A percentile compares a stretch with the other conserved stretches of the same genome.
phyloP scores from a whole-genome alignment of 139 green algal genomes.

The Asterochloris sp. region DNA sequence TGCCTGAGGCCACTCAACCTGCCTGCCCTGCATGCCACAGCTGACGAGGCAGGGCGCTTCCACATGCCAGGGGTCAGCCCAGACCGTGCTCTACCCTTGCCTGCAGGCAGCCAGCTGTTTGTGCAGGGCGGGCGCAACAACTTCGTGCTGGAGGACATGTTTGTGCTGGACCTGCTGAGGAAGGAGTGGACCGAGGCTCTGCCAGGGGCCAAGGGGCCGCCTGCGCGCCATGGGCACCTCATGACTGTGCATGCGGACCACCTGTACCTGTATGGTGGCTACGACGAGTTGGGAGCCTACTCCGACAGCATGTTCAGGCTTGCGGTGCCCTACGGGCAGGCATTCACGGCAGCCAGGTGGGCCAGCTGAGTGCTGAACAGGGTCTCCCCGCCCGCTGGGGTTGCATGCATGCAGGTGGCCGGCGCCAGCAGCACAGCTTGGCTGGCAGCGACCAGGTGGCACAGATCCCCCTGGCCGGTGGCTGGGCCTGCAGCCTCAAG shows the following conservation, averaged over 20 bases:
- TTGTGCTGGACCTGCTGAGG: constrained; percentile 60
- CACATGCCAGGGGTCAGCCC: not conserved
- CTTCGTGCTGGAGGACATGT: constrained; percentile 84
- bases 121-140: constrained; percentile 78
- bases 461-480: too few species aligned
- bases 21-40: not conserved
- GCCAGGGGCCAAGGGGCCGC: constrained; percentile 40
- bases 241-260: constrained; percentile 43
- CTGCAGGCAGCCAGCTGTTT: constrained; percentile 45
- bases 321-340: constrained; percentile 34
- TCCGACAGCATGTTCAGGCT: constrained; percentile 53
- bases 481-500: too few species aligned
- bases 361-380: not conserved
- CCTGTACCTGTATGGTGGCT: constrained; percentile 73
- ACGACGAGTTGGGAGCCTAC: constrained; percentile 68
- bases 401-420: too few species aligned
- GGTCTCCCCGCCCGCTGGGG: too few species aligned
- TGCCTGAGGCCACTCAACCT: not conserved
- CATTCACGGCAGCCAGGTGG: constrained; percentile 32
- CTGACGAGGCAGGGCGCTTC: not conserved
- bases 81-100: not conserved
- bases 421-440: too few species aligned
- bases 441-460: too few species aligned
- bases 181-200: constrained; percentile 55
- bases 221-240: constrained; percentile 61